A percentile compares a stretch with the other conserved stretches of the same genome.
Evolutionary conservation across 768 basidiomycete genomes (phyloP).

Genomic region (Lepiota subincarnata): DNA sequence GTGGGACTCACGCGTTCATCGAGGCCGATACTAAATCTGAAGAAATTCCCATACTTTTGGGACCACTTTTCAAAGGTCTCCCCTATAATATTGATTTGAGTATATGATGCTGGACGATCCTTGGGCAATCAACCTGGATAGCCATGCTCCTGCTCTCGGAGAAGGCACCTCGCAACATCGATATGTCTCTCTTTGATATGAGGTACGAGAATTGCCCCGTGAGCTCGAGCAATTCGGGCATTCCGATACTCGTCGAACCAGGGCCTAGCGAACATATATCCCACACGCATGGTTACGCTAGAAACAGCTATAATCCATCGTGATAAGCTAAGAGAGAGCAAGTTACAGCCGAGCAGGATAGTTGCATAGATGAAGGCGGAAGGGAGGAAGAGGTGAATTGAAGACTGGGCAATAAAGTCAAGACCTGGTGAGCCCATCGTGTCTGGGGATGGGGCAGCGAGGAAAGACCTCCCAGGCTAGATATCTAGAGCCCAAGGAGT

Average conservation of each 20-base stretch:
- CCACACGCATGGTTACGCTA: too few relatives aligned
- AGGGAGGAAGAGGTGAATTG: too few relatives aligned
- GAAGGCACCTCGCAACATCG: neutral
- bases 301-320: neutral
- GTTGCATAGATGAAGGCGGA: too few relatives aligned
- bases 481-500: too few relatives aligned
- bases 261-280: neutral
- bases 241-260: neutral
- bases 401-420: too few relatives aligned
- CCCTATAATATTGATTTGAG: slow-evolving; percentile 18
- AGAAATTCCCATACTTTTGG: slow-evolving; percentile 29
- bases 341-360: neutral
- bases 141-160: neutral
- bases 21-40: slow-evolving; percentile 23
- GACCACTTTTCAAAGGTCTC: slow-evolving; percentile 22
- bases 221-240: slow-evolving; percentile 1
- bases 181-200: slow-evolving; percentile 2
- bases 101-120: too few relatives aligned
- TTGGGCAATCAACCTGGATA: neutral
- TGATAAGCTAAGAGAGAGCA: neutral
- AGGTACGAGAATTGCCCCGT: slow-evolving; percentile 18
- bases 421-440: slow-evolving; percentile 5
- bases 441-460: neutral
- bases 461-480: too few relatives aligned
- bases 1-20: slow-evolving; percentile 26